Conservation (phyloP, 768 basidiomycete genomes). For the Dacryopinax spathularia region DNA sequence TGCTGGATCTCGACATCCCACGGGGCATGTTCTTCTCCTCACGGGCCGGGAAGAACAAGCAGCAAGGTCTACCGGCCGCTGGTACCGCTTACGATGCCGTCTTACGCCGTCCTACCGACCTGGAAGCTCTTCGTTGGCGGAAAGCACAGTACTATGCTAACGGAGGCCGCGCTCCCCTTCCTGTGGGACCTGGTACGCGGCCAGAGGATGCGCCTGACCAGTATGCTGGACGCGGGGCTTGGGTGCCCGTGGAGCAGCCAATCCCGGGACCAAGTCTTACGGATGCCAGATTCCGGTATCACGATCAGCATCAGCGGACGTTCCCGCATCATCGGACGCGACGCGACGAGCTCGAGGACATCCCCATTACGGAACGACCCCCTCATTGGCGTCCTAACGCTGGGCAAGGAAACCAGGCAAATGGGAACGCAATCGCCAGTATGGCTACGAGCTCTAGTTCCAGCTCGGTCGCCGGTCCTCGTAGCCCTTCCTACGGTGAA, state of each 20-base stretch:
- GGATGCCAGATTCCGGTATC: background rate
- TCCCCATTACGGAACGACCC: background rate
- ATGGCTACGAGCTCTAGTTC: background rate
- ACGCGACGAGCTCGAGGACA: background rate
- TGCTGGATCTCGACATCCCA: background rate
- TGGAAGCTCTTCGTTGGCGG: background rate
- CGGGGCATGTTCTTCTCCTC: background rate
- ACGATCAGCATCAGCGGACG: background rate
- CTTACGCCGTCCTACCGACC: background rate
- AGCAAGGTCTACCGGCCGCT: background rate
- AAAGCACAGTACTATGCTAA: background rate
- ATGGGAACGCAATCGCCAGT: no score
- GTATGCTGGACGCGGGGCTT: background rate
- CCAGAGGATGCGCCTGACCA: background rate
- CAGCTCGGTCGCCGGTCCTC: background rate
- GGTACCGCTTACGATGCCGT: background rate
- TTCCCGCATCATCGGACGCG: background rate
- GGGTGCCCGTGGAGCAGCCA: background rate
- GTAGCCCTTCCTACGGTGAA: background rate
- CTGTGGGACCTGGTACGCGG: background rate
- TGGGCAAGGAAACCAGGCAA: background rate
- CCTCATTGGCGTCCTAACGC: background rate
- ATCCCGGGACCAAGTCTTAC: background rate
- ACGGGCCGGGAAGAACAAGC: conserved; percentile 1
- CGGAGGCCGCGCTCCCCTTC: background rate